A percentile compares a stretch with the other conserved stretches of the same genome.
Evolutionary conservation across 2,329 filamentous ascomycete species (phyloP).

Genomic region (Pyricularia sp.): DNA sequence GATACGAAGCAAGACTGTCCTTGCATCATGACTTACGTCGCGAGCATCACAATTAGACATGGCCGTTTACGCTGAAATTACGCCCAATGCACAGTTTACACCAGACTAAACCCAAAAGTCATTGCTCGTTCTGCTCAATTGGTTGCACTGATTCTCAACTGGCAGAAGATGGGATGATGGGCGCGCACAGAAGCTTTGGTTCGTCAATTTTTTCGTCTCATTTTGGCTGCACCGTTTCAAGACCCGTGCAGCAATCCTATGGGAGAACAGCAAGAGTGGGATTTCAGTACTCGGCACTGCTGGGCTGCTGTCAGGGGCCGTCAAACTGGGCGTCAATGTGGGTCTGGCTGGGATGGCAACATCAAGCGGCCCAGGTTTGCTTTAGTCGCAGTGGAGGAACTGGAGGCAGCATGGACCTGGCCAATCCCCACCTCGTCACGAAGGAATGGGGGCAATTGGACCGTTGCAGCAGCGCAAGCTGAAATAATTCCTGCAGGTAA

Average conservation of each 20-base stretch:
- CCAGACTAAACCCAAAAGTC: neutral
- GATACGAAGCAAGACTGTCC: neutral
- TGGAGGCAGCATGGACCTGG: neutral
- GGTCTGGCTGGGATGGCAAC: neutral
- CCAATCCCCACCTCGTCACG: neutral
- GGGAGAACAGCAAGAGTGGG: neutral
- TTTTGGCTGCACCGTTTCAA: neutral
- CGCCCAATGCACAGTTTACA: neutral
- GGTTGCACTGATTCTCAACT: neutral
- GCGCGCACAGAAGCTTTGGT: neutral
- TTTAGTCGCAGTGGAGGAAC: neutral
- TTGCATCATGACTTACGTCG: neutral
- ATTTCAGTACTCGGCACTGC: neutral
- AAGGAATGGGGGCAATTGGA: neutral
- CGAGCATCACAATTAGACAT: neutral
- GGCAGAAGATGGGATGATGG: neutral
- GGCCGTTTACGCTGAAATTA: neutral
- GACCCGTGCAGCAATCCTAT: neutral
- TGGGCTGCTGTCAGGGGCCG: neutral
- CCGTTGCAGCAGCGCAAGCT: neutral
- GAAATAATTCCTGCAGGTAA: neutral
- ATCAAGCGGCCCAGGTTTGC: neutral
- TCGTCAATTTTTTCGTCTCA: neutral
- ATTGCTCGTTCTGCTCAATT: neutral
- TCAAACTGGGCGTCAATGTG: neutral